Conservation (phyloP, 2,329 filamentous ascomycete species). For the Drechslerella dactyloides region DNA sequence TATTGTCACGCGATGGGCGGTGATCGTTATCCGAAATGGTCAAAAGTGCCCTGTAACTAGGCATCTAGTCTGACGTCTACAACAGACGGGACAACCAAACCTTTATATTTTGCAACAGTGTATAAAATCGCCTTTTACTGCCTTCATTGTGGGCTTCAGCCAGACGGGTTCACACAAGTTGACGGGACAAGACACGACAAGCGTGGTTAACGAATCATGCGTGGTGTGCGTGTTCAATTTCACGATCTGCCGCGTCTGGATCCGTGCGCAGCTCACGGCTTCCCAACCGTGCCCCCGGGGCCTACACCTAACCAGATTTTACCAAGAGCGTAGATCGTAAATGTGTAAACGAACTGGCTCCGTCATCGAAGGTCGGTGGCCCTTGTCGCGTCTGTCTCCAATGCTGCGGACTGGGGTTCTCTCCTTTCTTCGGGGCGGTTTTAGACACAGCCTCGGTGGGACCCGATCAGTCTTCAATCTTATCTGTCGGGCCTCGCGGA, state of each 20-base stretch:
- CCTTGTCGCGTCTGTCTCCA: slow-evolving; percentile 1
- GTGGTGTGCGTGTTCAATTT: slow-evolving; percentile 29
- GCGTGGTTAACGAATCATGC: not conserved
- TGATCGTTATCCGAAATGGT: no score
- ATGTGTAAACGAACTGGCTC: not conserved
- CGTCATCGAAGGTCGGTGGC: not conserved
- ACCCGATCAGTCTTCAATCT: slow-evolving; percentile 37
- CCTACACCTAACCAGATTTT: slow-evolving; percentile 35
- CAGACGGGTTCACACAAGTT: no score
- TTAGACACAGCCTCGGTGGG: not conserved
- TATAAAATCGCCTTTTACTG: not conserved
- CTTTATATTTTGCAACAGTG: no score
- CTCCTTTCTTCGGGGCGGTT: not conserved
- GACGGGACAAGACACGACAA: not conserved
- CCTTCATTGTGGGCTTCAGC: not conserved
- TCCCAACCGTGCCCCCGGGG: slow-evolving; percentile 50
- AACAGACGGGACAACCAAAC: not conserved
- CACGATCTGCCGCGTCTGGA: slow-evolving; percentile 28
- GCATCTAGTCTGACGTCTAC: slow-evolving; percentile 1
- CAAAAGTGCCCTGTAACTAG: not conserved
- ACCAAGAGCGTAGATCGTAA: slow-evolving; percentile 29
- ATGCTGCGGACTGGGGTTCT: slow-evolving; percentile 3
- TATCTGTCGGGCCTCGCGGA: slow-evolving; percentile 45
- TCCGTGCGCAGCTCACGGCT: slow-evolving; percentile 42
- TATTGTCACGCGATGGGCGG: no score